Base-by-base conservation (phyloP, 805 yeast species). In the Brettanomyces custersianus region DNA sequence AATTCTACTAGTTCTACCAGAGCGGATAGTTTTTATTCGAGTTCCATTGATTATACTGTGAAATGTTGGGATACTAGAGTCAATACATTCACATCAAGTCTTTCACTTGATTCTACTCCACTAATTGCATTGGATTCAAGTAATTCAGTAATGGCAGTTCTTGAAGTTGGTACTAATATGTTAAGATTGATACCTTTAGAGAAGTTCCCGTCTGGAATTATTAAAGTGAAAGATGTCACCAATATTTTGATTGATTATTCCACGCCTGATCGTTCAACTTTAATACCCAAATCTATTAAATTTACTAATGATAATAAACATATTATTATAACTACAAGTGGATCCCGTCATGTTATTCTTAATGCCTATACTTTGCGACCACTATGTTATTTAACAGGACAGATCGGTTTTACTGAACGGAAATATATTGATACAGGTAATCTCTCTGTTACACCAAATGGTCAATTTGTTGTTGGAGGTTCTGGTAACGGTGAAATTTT, bases 21-120 rank as follows among this genome's bases (percentile, higher is more conserved):
- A 70, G 10, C 72, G 83, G 51, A 47, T 83, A 8, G 75, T 83
- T 29, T 68, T 21, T 45, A 41, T 21, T 41, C 49, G 3, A 33
- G 88, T 0, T 72, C 94, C 0, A 55, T 71, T 38, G 98, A 92
- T 54, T 71, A 79, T 36, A 76, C 95, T 0, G 82, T 87, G 1
- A 73, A 92, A 43, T 46, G 83, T 5, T 92, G 98, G 98, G 97
- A 92, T 58, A 54, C 82, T 19, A 64, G 90, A 45, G 65, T 80
- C 0, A 65, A 83, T 2, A 67, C 72, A 39, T 72, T 81, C 15
- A 77, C 73, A 39, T 92, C 94, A 0, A 59, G 69, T 4, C 51
- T 78, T 18, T 74, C 72, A 17, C 65, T 72, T 25, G 70, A 74
- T 8, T 34, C 29, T n/a, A 23, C 24, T 18, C 26, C 38, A 13